These are phyloP conservation scores for Mycena amicta DNA, from an alignment of 768 basidiomycete species.

Conservation along the genomic window DNA sequence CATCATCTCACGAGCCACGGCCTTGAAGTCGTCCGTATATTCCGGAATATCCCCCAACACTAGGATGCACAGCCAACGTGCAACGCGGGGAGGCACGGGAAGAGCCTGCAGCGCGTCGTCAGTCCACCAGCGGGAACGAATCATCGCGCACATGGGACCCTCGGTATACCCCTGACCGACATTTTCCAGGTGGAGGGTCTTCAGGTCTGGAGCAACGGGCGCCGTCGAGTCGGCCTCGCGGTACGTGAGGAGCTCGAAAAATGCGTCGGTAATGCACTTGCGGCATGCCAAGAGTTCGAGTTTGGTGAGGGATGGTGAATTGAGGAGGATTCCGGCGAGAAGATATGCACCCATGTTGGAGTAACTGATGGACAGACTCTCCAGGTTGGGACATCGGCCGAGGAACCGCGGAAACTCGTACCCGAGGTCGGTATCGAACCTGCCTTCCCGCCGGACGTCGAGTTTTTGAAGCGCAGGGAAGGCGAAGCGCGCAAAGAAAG, in stretches of 20 bases:
- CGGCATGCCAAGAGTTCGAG: background rate
- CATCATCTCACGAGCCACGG: background rate
- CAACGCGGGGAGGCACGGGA: too few relatives aligned
- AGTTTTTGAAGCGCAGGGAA: slow-evolving; percentile 7
- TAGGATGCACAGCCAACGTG: too few relatives aligned
- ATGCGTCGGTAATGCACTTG: background rate
- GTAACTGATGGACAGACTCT: background rate
- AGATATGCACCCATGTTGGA: background rate
- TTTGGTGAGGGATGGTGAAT: slow-evolving; percentile 3
- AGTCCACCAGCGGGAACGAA: slow-evolving; percentile 15
- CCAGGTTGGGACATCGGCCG: slow-evolving; percentile 5
- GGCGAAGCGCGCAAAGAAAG: slow-evolving; percentile 3
- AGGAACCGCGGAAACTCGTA: slow-evolving; percentile 14
- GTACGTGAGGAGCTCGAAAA: slow-evolving; percentile 1
- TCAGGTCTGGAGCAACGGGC: slow-evolving; percentile 3
- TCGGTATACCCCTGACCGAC: background rate
- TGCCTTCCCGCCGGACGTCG: background rate
- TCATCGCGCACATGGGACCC: slow-evolving; percentile 2
- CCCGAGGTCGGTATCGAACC: background rate
- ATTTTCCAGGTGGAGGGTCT: background rate
- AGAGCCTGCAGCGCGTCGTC: too few relatives aligned
- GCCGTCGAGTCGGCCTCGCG: background rate
- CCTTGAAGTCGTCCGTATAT: background rate
- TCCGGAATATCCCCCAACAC: background rate
- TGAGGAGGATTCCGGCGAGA: background rate